Percentiles rank a stretch among this genome's conserved stretches.
phyloP scores from a whole-genome alignment of 495 filamentous ascomycete genomes.

The Terfezia boudieri region DNA sequence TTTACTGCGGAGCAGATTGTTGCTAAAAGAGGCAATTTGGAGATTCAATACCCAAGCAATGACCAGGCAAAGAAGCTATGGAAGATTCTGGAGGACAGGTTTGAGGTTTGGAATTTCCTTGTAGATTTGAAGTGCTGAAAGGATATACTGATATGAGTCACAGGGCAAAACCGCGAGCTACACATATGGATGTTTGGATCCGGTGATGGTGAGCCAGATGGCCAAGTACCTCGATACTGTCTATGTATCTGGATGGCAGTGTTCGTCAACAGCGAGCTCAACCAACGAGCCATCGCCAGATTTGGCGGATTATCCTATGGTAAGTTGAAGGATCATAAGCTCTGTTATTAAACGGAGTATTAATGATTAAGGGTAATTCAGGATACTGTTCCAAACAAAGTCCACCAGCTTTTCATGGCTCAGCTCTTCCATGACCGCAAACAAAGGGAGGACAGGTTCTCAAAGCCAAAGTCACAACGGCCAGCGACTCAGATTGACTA shows the following conservation, averaged over 20 bases:
- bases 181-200: conserved; percentile 93
- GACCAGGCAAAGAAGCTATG: conserved; percentile 81
- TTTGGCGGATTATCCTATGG: conserved; percentile 95
- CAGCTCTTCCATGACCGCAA: conserved; percentile 99
- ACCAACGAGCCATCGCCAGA: conserved; percentile 92
- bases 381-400: conserved; percentile 98
- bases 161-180: conserved; percentile 68
- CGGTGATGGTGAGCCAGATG: conserved; percentile 98
- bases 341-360: not conserved
- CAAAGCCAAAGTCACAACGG: conserved; percentile 50
- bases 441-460: conserved; percentile 83
- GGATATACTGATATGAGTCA: not conserved
- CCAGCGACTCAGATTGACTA: conserved; percentile 57
- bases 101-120: conserved; percentile 32
- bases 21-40: conserved; percentile 73
- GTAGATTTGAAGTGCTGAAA: conserved; percentile 1
- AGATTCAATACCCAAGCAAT: conserved; percentile 82
- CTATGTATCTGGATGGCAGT: conserved; percentile 98
- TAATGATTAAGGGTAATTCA: conserved; percentile 16
- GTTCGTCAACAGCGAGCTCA: conserved; percentile 81
- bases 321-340: conserved; percentile 22
- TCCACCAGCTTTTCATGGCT: conserved; percentile 86
- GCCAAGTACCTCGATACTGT: conserved; percentile 96
- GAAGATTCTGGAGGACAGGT: conserved; percentile 66
- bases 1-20: conserved; percentile 96